Evolutionary conservation across 2,329 filamentous ascomycete genomes (phyloP).

Genomic region (Neonectria faginata): DNA sequence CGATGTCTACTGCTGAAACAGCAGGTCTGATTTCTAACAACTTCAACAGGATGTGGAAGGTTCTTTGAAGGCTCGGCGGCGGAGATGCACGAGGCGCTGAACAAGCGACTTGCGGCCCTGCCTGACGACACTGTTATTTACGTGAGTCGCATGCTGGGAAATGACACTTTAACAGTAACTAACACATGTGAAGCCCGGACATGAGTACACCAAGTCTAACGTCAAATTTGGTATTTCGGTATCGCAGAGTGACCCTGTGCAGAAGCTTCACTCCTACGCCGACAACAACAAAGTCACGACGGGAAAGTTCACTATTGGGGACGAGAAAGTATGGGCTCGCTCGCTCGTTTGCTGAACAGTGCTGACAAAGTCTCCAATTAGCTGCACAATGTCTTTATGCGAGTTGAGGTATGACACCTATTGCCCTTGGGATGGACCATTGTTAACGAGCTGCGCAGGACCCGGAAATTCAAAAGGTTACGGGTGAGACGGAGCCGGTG

Average conservation of each 20-base stretch:
- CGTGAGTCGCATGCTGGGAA: slow-evolving; percentile 61
- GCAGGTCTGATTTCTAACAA: slow-evolving; percentile 19
- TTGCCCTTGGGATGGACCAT: background rate
- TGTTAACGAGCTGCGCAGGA: slow-evolving; percentile 63
- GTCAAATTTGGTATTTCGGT: slow-evolving; percentile 88
- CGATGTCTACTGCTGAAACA: background rate
- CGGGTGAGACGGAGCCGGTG: slow-evolving; percentile 82
- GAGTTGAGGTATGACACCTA: slow-evolving; percentile 72
- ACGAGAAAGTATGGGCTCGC: slow-evolving; percentile 82
- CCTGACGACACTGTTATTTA: slow-evolving; percentile 94
- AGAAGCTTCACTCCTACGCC: slow-evolving; percentile 81
- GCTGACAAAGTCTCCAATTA: slow-evolving; percentile 50
- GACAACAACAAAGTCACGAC: slow-evolving; percentile 87
- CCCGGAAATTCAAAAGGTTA: slow-evolving; percentile 84
- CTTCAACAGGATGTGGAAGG: slow-evolving; percentile 79
- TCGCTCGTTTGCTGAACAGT: background rate
- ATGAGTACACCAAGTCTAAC: slow-evolving; percentile 98
- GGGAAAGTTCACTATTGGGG: slow-evolving; percentile 94
- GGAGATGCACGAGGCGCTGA: slow-evolving; percentile 95
- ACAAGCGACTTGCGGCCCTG: slow-evolving; percentile 81
- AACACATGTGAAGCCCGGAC: slow-evolving; percentile 74
- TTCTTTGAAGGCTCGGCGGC: slow-evolving; percentile 93
- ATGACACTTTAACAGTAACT: slow-evolving; percentile 13
- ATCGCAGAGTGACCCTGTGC: slow-evolving; percentile 78
- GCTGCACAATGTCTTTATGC: slow-evolving; percentile 98